phyloP scores from a whole-genome alignment of 1,284 basidiomycete genomes.

The Leccinum proximum region DNA sequence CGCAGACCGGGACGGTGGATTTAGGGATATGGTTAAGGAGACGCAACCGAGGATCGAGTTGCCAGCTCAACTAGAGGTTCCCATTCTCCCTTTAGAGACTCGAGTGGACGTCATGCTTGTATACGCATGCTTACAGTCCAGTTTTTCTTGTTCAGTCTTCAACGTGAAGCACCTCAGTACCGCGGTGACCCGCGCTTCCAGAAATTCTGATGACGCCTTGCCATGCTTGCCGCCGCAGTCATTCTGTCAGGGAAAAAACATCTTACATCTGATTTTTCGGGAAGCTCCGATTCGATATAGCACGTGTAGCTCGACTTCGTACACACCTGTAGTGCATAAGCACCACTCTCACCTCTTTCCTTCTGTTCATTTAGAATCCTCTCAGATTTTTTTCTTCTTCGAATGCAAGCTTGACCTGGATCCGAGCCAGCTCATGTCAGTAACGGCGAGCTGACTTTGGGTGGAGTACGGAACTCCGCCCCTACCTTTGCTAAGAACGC shows the following conservation, averaged over 20 bases:
- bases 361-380: conserved; percentile 5
- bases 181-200: neutral
- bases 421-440: neutral
- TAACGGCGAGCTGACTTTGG: neutral
- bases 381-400: conserved; percentile 25
- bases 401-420: conserved; percentile 26
- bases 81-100: neutral
- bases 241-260: neutral
- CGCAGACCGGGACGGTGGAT: neutral
- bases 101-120: neutral
- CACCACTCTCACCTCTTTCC: neutral
- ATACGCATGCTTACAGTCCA: neutral
- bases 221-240: neutral
- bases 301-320: neutral
- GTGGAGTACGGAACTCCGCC: neutral
- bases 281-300: neutral
- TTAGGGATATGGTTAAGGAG: too few relatives aligned
- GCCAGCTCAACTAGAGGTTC: neutral
- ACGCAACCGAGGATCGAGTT: neutral
- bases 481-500: conserved; percentile 19
- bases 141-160: neutral
- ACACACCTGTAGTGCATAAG: neutral
- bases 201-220: neutral
- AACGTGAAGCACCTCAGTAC: neutral
- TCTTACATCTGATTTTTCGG: neutral